These are phyloP conservation scores for Sequoia sempervirens DNA, from an alignment of 75 land plant genomes.

Conservation along the genomic window DNA sequence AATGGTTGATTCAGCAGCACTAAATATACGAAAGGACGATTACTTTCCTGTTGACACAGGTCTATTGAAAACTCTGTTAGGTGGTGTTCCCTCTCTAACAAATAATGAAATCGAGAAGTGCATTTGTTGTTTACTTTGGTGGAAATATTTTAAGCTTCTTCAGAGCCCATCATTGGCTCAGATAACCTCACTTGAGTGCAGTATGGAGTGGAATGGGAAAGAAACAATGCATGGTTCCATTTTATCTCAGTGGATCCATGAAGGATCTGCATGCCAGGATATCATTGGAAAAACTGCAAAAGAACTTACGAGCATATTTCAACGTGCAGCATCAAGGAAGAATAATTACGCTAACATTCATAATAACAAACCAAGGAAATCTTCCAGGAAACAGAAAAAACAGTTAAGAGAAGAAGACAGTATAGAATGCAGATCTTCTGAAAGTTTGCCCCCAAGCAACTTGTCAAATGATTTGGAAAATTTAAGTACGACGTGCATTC, in stretches of 20 bases:
- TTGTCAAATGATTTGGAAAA: conserved; percentile 14
- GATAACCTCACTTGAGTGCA: background rate
- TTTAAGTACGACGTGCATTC: conserved; percentile 5
- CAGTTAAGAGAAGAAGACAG: background rate
- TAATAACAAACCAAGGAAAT: background rate
- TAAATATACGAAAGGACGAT: conserved; percentile 19
- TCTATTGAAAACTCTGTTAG: conserved; percentile 42
- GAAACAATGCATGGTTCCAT: conserved; percentile 2
- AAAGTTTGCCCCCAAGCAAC: conserved; percentile 4
- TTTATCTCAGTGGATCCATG: background rate
- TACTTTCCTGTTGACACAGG: conserved; percentile 29
- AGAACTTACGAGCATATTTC: background rate
- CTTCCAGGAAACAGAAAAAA: background rate
- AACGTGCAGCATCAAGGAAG: conserved; percentile 6
- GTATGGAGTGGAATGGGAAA: no score
- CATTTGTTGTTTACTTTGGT: conserved; percentile 17
- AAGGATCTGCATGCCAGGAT: background rate
- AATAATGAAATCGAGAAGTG: conserved; percentile 30
- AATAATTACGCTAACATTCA: background rate
- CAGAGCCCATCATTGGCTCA: background rate
- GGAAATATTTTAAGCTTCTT: conserved; percentile 1
- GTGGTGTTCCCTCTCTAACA: conserved; percentile 27
- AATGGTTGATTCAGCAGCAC: background rate
- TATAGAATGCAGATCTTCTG: background rate
- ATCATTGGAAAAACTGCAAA: background rate